phyloP scores from a whole-genome alignment of 192 early-diverging fungal species.

The Backusella parvicylindrica region DNA sequence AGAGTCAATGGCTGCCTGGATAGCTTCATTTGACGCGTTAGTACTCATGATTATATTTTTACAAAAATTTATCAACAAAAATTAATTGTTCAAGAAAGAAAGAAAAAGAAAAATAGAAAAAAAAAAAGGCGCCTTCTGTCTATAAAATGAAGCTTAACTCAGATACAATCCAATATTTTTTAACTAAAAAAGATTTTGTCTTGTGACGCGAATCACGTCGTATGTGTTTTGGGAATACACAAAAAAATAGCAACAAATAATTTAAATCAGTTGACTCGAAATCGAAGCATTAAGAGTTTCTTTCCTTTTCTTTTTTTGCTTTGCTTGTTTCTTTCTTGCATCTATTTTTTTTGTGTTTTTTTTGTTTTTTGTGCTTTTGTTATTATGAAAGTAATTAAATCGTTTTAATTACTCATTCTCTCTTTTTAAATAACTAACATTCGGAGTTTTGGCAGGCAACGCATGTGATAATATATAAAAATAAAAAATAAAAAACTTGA shows the following conservation, averaged over 20 bases:
- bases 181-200: neutral
- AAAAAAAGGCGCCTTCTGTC: neutral
- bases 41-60: neutral
- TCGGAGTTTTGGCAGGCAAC: neutral
- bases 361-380: too few relatives aligned
- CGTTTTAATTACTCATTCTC: neutral
- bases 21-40: constrained; percentile 1
- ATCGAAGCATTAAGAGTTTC: neutral
- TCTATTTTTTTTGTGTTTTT: neutral
- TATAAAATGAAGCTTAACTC: neutral
- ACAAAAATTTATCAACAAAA: neutral
- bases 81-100: neutral
- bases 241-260: neutral
- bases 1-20: constrained; percentile 14
- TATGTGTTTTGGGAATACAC: neutral
- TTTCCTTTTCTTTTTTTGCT: neutral
- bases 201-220: neutral
- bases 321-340: neutral
- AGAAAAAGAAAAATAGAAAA: neutral
- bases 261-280: neutral
- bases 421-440: neutral
- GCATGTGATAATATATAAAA: neutral
- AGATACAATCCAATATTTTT: neutral
- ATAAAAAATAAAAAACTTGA: too few relatives aligned
- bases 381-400: neutral